Base-by-base conservation (phyloP, 2,329 filamentous ascomycete species). In the Drechslera avenae region DNA sequence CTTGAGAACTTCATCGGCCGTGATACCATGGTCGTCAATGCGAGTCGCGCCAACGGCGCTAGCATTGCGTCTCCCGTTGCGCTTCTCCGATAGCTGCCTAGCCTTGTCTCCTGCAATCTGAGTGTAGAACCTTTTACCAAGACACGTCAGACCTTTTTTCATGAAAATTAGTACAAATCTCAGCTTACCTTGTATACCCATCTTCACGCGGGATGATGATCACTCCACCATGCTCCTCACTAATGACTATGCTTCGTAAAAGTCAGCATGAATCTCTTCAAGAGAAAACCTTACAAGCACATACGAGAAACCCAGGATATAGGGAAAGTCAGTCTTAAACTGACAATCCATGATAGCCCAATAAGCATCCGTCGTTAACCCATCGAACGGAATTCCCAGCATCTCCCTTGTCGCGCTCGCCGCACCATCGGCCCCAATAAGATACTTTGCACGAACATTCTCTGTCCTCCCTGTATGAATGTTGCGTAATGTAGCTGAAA, bases 181-280 rank as follows among this genome's bases (percentile, higher is more conserved):
- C 16, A 21, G 12, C 37, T 62, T 31, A 57, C 70, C 70, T 54
- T 19, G 41, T 59, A 19, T 52, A 50, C 13, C 56, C 56, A 31
- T 73, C 58, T 49, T 73, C 71, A 42, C 70, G 55, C 0, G 70
- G 71, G 42, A 73, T 71, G 17, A 73, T 70, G 23, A 72, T 59
- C 31, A 59, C 63, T 2, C 68, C 64, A 4, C 37, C 37, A 28
- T 40, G 21, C 6, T 40, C 21, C 21, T 16, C 18, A 19, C 37
- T 40, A 7, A 34, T 41, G 3, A 37, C 6, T 23, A 23, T 23
- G 21, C 21, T 23, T 23, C 9, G 2, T 23, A 2, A 23, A 23
- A 23, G 21, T 23, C 2, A 23, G 21, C 21, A 5, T 2, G 2
- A 23, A 7, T 23, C 21, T 23, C 21, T 5, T 23, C 9, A 5